A percentile compares a stretch with the other conserved stretches of the same genome.
Conservation (phyloP, 306 rosid species). For the Lotus japonicus region DNA sequence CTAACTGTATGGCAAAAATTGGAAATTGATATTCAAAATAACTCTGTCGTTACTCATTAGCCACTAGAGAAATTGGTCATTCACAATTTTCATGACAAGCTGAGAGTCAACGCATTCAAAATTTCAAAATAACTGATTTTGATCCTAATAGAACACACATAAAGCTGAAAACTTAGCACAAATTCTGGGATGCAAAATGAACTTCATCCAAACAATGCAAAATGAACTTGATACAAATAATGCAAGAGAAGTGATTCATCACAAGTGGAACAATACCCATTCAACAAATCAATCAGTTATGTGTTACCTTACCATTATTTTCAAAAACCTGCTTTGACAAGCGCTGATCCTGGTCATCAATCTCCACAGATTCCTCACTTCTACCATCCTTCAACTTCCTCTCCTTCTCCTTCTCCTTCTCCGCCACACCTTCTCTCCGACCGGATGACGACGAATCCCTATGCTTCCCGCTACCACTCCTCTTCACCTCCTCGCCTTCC, state of each 20-base stretch:
- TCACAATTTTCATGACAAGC: too few relatives aligned
- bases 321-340: constrained; percentile 49
- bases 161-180: too few relatives aligned
- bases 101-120: too few relatives aligned
- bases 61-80: too few relatives aligned
- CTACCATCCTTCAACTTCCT: constrained; percentile 66
- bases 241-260: not conserved
- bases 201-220: constrained; percentile 2
- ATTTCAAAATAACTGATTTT: too few relatives aligned
- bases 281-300: constrained; percentile 22
- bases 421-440: constrained; percentile 53
- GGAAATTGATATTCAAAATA: too few relatives aligned
- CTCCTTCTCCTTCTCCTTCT: constrained; percentile 53
- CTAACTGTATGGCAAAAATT: too few relatives aligned
- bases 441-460: constrained; percentile 44
- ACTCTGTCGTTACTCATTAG: too few relatives aligned
- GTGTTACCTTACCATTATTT: constrained; percentile 76
- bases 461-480: constrained; percentile 79
- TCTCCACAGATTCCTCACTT: constrained; percentile 42
- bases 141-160: not conserved
- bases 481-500: constrained; percentile 67
- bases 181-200: not conserved
- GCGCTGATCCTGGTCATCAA: constrained; percentile 55
- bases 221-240: not conserved
- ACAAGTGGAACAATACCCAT: not conserved